Conservation (phyloP, 345 rosid genomes). For the Moricandia moricandioides region DNA sequence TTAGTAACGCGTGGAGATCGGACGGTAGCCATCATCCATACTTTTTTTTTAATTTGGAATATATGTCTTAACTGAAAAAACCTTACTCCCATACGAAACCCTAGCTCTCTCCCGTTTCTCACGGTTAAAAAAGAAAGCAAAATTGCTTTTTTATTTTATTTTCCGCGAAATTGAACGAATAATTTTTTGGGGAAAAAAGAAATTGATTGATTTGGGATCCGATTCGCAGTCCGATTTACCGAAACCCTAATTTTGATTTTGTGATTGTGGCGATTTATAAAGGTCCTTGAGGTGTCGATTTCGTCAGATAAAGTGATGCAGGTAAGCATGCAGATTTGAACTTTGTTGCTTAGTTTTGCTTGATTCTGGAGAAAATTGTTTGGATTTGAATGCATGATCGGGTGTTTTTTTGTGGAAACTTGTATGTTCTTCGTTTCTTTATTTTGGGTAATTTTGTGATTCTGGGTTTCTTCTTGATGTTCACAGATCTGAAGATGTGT, state of each 20-base stretch:
- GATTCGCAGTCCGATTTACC: constrained; percentile 40
- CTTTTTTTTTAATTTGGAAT: constrained; percentile 18
- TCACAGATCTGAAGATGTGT: constrained; percentile 63
- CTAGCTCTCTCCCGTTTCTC: constrained; percentile 50
- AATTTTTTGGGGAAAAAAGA: constrained; percentile 28
- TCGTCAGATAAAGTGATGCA: constrained; percentile 34
- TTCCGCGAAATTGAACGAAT: constrained; percentile 35
- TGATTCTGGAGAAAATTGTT: constrained; percentile 7
- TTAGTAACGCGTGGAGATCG: constrained; percentile 16
- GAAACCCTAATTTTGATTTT: constrained; percentile 37
- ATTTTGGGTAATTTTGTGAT: constrained; percentile 32
- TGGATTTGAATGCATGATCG: constrained; percentile 34
- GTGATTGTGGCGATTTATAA: constrained; percentile 33
- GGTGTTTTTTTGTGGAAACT: background rate
- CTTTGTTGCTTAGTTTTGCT: constrained; percentile 12
- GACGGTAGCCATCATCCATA: constrained; percentile 1
- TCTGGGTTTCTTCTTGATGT: constrained; percentile 33
- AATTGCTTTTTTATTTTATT: constrained; percentile 6
- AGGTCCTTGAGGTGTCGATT: constrained; percentile 30
- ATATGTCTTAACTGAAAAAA: constrained; percentile 40
- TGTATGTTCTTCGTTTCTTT: constrained; percentile 12
- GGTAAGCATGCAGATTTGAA: constrained; percentile 38
- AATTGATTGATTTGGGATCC: constrained; percentile 37
- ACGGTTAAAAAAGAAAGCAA: constrained; percentile 34
- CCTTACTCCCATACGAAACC: constrained; percentile 63